Evolutionary conservation across 2,329 filamentous ascomycete genomes (phyloP).

Genomic region (Clonostachys rosea): DNA sequence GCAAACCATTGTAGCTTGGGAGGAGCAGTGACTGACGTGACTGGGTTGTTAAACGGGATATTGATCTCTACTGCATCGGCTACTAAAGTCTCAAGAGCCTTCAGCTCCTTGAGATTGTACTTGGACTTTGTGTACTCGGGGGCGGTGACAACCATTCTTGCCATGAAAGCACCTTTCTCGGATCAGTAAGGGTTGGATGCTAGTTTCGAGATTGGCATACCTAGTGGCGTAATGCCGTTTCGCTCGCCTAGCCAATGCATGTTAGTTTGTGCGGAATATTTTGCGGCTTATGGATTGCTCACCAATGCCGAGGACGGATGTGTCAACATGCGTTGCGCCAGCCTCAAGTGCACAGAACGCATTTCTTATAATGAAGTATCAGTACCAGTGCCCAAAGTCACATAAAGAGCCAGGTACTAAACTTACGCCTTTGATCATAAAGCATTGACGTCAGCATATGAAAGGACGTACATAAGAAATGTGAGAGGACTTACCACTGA

Average conservation of each 20-base stretch:
- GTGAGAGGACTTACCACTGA: too few species aligned
- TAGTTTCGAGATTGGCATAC: background rate
- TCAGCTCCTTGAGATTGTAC: conserved; percentile 86
- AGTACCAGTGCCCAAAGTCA: too few species aligned
- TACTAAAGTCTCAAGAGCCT: conserved; percentile 82
- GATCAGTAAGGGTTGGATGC: background rate
- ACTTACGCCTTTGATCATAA: too few species aligned
- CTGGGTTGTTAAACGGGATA: conserved; percentile 18
- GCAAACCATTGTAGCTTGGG: background rate
- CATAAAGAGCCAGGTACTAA: too few species aligned
- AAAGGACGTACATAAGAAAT: too few species aligned
- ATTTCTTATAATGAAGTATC: too few species aligned
- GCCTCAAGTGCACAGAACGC: conserved; percentile 47
- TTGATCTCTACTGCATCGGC: conserved; percentile 58
- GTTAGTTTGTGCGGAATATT: background rate
- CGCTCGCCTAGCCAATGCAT: background rate
- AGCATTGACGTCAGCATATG: too few species aligned
- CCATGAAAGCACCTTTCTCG: conserved; percentile 5
- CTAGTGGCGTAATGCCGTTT: background rate
- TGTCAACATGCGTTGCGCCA: conserved; percentile 67
- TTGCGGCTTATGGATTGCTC: background rate
- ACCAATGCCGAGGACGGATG: conserved; percentile 66
- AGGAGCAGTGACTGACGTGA: conserved; percentile 9
- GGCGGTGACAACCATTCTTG: conserved; percentile 28
- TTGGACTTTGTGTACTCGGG: conserved; percentile 82